Percentiles rank a stretch among this genome's conserved stretches.
These are phyloP conservation scores for Cenococcum geophilum DNA, from an alignment of 495 filamentous ascomycete species.

Conservation along the genomic window DNA sequence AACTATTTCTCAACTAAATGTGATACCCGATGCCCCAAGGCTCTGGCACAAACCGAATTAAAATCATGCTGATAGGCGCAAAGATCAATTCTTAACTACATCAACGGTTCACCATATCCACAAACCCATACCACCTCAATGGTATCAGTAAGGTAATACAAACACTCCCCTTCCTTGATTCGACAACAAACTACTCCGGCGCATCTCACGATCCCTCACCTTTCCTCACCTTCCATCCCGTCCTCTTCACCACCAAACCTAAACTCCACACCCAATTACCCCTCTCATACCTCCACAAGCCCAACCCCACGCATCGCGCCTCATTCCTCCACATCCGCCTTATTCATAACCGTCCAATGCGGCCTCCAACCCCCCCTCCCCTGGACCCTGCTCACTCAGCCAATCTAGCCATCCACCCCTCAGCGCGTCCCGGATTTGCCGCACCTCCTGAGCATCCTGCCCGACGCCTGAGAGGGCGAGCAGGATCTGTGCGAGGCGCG, in stretches of 20 bases:
- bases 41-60: too few species aligned
- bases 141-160: background rate
- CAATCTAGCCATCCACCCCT: too few species aligned
- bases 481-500: too few species aligned
- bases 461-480: too few species aligned
- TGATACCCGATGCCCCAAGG: background rate
- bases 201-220: background rate
- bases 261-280: conserved; percentile 20
- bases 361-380: conserved; percentile 5
- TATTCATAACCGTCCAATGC: conserved; percentile 28
- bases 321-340: conserved; percentile 13
- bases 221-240: background rate
- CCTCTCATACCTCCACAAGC: conserved; percentile 4
- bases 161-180: background rate
- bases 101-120: too few species aligned
- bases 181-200: background rate
- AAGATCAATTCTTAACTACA: too few species aligned
- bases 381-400: conserved; percentile 10
- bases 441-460: too few species aligned
- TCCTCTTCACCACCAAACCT: conserved; percentile 4
- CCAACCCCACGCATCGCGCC: background rate
- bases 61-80: too few species aligned
- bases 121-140: too few species aligned
- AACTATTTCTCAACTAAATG: background rate
- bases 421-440: too few species aligned